Evolutionary conservation across 768 basidiomycete species (phyloP), one percentile per base, ranked within the genome.

Genomic region (Naganishia onofrii): DNA sequence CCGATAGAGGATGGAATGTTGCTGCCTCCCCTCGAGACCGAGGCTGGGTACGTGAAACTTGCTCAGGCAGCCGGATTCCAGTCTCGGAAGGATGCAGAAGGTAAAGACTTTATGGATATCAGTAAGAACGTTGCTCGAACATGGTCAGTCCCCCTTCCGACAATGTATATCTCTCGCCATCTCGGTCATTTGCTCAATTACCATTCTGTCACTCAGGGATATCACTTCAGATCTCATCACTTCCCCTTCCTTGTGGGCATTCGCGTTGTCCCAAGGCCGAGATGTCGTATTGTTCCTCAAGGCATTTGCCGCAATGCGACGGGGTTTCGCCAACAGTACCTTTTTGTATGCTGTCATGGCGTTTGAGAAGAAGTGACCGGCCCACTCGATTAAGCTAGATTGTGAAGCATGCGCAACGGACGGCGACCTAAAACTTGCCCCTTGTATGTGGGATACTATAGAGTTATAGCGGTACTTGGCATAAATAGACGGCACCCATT

Each of bases 1-100:
- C 72, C 72, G 58, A 73, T 73, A 38, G 72, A 73, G 65, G 58
- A 58, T 36, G 72, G 72, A 8, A 73, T 73, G 72, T 54, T 73
- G 31, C 53, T 73, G 44, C 72, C 72, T 17, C 72, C 72, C 17
- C 57, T 73, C 15, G 66, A 57, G n/a, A 73, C 72, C 19, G 58
- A 68, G 64, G 56, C 68, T 1, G 72, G 58, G 6, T 73, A 73
- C 46, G 21, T 60, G 5, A 34, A 44, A 34, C 36, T 66, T 46
- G 72, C 70, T 5, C 38, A 70, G 23, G 58, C 29, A 15, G 58
- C 54, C 19, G 72, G 72, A 13, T 56, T 73, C 38, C 34, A 46
- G n/a, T 15, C 56, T 1, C 66, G 46, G 42, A 65, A 65, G 48
- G 60, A 63, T 17, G 57, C 31, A 23, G 44, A 51, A 55, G 67